Conservation (phyloP, 176 grass and related monocot genomes). For the Paspalum notatum region DNA sequence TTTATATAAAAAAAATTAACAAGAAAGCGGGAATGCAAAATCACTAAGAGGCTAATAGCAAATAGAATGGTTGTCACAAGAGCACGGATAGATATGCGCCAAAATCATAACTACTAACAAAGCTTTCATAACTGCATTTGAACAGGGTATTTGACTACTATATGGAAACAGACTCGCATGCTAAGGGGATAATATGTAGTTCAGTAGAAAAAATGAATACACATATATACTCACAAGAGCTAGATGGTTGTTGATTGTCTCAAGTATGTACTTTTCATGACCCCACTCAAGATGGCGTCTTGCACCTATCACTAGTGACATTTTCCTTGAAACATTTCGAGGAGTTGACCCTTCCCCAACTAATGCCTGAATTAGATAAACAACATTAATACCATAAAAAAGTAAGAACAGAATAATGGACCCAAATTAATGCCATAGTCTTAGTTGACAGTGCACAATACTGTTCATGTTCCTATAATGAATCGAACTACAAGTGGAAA, state of each 20-base stretch:
- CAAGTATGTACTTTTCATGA: conserved; percentile 93
- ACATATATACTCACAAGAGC: conserved; percentile 61
- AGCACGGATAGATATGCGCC: conserved; percentile 2
- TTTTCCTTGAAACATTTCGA: conserved; percentile 77
- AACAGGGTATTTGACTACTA: background rate
- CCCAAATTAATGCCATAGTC: conserved; percentile 20
- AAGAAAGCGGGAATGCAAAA: background rate
- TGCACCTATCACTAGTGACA: conserved; percentile 81
- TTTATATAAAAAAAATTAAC: conserved; percentile 16
- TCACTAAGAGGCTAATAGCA: background rate
- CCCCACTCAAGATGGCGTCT: conserved; percentile 95
- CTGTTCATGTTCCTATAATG: background rate
- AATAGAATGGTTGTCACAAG: background rate
- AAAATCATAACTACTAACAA: conserved; percentile 24
- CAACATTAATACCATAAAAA: conserved; percentile 6
- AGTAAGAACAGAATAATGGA: conserved; percentile 23
- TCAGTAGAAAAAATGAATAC: conserved; percentile 22
- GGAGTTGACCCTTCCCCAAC: conserved; percentile 69
- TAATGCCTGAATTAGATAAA: conserved; percentile 71
- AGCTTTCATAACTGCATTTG: conserved; percentile 39
- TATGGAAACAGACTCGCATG: conserved; percentile 2
- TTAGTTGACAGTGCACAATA: conserved; percentile 1
- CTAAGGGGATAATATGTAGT: conserved; percentile 1
- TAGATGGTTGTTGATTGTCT: conserved; percentile 85
- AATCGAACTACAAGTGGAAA: background rate